Evolutionary conservation across 176 grass and related monocot genomes (phyloP).

Genomic region (Cymbopogon citratus): DNA sequence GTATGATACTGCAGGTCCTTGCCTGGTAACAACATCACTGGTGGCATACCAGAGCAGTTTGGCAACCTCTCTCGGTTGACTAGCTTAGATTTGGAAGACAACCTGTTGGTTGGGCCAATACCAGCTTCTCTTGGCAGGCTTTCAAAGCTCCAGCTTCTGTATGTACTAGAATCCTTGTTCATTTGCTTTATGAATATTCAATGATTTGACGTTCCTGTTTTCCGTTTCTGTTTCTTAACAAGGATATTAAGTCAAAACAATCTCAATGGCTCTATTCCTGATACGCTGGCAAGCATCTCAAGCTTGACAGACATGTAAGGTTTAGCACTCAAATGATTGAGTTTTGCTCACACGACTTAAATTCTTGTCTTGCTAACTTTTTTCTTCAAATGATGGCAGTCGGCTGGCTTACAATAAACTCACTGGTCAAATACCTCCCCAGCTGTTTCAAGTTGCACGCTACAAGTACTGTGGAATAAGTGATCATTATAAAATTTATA

Average conservation of each 20-base stretch:
- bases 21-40: conserved; percentile 68
- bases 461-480: conserved; percentile 72
- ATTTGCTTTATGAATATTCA: conserved; percentile 21
- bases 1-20: conserved; percentile 53
- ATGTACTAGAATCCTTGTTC: conserved; percentile 32
- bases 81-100: conserved; percentile 68
- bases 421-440: conserved; percentile 73
- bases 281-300: conserved; percentile 57
- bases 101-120: conserved; percentile 69
- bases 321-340: conserved; percentile 18
- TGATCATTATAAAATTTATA: conserved; percentile 1
- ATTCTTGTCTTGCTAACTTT: conserved; percentile 24
- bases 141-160: conserved; percentile 66
- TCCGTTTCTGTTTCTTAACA: conserved; percentile 21
- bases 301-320: conserved; percentile 84
- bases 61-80: conserved; percentile 80
- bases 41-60: conserved; percentile 63
- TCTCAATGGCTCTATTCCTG: conserved; percentile 69
- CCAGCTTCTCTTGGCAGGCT: conserved; percentile 77
- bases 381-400: conserved; percentile 38
- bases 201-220: background rate
- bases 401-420: conserved; percentile 85
- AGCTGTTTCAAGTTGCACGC: conserved; percentile 81
- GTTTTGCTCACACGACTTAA: background rate
- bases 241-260: conserved; percentile 91